Percentiles rank a stretch among this genome's conserved stretches.
Evolutionary conservation across 1,284 basidiomycete genomes (phyloP).

Genomic region (Exobasidium cylindrosporum): DNA sequence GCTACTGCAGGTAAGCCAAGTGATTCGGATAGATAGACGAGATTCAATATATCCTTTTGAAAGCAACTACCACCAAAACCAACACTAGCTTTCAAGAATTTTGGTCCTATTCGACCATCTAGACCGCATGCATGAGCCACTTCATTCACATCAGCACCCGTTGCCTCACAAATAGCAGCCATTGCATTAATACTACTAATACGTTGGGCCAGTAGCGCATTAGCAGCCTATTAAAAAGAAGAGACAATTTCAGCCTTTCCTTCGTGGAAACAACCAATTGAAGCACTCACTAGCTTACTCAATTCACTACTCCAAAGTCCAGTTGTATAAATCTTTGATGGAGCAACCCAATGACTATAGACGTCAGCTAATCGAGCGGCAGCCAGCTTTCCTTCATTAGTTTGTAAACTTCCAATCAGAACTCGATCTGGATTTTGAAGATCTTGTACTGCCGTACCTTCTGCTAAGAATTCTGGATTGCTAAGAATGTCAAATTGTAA

Average conservation of each 20-base stretch:
- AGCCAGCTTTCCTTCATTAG: slow-evolving; percentile 76
- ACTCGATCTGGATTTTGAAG: slow-evolving; percentile 88
- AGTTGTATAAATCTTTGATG: slow-evolving; percentile 81
- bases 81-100: slow-evolving; percentile 90
- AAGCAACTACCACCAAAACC: slow-evolving; percentile 99
- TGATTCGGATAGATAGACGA: slow-evolving; percentile 88
- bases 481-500: slow-evolving; percentile 96
- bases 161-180: slow-evolving; percentile 98
- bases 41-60: slow-evolving; percentile 84
- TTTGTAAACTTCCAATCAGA: slow-evolving; percentile 90
- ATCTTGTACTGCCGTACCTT: slow-evolving; percentile 91
- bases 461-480: slow-evolving; percentile 98
- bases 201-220: slow-evolving; percentile 91
- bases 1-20: slow-evolving; percentile 95
- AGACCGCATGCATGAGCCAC: slow-evolving; percentile 90
- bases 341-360: slow-evolving; percentile 94
- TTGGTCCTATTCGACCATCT: slow-evolving; percentile 87
- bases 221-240: slow-evolving; percentile 70
- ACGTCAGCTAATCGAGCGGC: slow-evolving; percentile 73
- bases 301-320: slow-evolving; percentile 98
- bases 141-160: slow-evolving; percentile 97
- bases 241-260: no score
- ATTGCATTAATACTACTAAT: slow-evolving; percentile 98
- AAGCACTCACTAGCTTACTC: slow-evolving; percentile 69
- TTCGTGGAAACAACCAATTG: no score